Evolutionary conservation across 352 stramenopile genomes (phyloP), one percentile per base, ranked within the genome.

Genomic region (Aphanomyces cochlioides): DNA sequence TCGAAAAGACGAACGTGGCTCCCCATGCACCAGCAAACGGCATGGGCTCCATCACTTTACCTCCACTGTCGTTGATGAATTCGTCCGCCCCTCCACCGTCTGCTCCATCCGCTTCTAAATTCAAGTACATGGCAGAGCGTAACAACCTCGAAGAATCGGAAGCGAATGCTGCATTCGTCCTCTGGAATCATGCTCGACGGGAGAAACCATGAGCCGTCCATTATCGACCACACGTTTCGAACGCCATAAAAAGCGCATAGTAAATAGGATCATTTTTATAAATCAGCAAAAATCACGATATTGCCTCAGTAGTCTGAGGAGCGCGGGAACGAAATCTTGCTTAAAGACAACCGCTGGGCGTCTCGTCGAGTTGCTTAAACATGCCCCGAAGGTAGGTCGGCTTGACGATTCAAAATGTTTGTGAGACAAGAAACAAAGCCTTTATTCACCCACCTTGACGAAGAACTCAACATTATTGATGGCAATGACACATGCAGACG

Each of bases 131-230:
- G 50, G 17, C 15, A 12, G 50, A 58, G 7, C 50, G 50, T 37
- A 8, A 58, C 7, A 21, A 58, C 17, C 50, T 58, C 15, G 50
- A 58, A 58, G 50, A 58, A 21, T 58, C 50, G 50, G 50, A 58
- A 58, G 50, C 50, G 50, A 58, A 19, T 19, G 50, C 50, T 10
- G 50, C 50, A 19, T 58, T 36, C 50, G 50, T 58, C 17, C 50
- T 58, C 17, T 58, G 50, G 50, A 8, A 58, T 19, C 50, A 58
- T 58, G 50, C 50, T 19, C 50, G 50, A 7, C 50, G 50, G 7
- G 50, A 58, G 36, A 58, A 58, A 21, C 50, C 10, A 0, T 58
- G 50, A 58, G 8, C 17, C 50, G 50, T 37, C 13, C 7, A 21
- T 28, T 10, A 21, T 37, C 15, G 50, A 19, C 21, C 50, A 58